Evolutionary conservation across 1,284 basidiomycete genomes (phyloP).

Genomic region (Microbotryum intermedium): DNA sequence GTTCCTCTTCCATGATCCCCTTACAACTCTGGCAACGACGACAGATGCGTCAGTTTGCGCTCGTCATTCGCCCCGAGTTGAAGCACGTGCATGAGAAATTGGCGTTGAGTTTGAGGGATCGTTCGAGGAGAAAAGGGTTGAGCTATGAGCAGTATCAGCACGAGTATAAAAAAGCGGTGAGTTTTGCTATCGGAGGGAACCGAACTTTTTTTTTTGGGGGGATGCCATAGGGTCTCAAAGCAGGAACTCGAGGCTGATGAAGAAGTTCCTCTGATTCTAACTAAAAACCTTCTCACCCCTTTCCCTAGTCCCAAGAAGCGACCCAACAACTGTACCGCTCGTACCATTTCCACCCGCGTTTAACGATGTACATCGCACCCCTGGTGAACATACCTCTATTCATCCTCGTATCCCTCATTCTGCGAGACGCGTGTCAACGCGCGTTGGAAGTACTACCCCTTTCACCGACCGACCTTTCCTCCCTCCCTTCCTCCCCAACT

Average conservation of each 20-base stretch:
- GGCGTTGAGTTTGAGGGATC: conserved; percentile 44
- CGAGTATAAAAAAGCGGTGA: conserved; percentile 39
- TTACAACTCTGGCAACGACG: conserved; percentile 68
- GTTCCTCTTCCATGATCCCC: conserved; percentile 60
- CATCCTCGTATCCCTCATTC: conserved; percentile 53
- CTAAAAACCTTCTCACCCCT: too few species aligned
- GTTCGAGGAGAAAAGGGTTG: conserved; percentile 49
- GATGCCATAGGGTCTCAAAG: too few species aligned
- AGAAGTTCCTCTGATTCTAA: too few species aligned
- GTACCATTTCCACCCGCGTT: conserved; percentile 52
- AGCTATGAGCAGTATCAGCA: conserved; percentile 46
- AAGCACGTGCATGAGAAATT: conserved; percentile 47
- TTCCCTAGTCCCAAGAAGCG: conserved; percentile 48
- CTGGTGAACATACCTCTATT: conserved; percentile 65
- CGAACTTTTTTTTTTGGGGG: too few species aligned
- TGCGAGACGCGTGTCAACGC: conserved; percentile 46
- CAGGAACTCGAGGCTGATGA: too few species aligned
- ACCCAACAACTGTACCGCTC: conserved; percentile 53
- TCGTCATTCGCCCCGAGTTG: conserved; percentile 59
- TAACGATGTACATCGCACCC: conserved; percentile 55
- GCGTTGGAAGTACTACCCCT: conserved; percentile 13
- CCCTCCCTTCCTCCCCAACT: neutral
- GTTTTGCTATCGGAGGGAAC: conserved; percentile 14
- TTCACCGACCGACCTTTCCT: neutral
- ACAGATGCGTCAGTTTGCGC: conserved; percentile 56